Base-by-base conservation (phyloP, 176 grass and related monocot species). In the Aegilops sharonensis region DNA sequence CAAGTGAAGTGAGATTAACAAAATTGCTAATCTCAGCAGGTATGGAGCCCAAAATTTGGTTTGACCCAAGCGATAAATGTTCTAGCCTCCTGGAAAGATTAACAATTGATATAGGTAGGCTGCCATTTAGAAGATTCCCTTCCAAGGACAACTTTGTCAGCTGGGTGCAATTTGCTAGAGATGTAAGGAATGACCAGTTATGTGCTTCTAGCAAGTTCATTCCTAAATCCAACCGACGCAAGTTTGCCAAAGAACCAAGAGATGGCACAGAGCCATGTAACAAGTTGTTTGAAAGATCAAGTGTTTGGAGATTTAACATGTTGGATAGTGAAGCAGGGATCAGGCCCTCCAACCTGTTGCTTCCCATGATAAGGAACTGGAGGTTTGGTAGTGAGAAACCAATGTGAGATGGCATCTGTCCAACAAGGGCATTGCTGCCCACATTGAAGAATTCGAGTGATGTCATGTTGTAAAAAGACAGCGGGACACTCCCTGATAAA, bases 1-100 rank as follows among this genome's bases (percentile, higher is more conserved):
- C 32, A 78, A 97, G 57, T 0, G 52, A 15, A 54, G 12, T 47
- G 29, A 97, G 82, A 64, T 83, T 85, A 13, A 77, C 39, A 14
- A 88, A 21, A 6, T 83, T 92, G n/a, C 87, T 61, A 1, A 92
- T 82, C 30, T 80, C 83, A 71, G 4, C 0, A 66, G 86, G 71
- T 82, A 89, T 83, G 52, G 35, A 75, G 84, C 60, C 83, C 0
- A 4, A 3, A 8, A 92, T 79, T 50, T 50, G 5, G 5, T 80
- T 11, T 34, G 71, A 37, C 32, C 77, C 75, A 94, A 9, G 2
- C 6, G 15, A 36, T 5, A 94, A 72, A 23, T 77, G 13, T 20
- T 56, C 6, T 12, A 92, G 29, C 18, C 17, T 59, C 56, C 10
- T 23, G 3, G 92, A 94, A 68, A 94, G 83, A 69, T 84, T 79